These are phyloP conservation scores for Aureobasidium sp. DNA, from an alignment of 2,329 filamentous ascomycete species.

Conservation along the genomic window DNA sequence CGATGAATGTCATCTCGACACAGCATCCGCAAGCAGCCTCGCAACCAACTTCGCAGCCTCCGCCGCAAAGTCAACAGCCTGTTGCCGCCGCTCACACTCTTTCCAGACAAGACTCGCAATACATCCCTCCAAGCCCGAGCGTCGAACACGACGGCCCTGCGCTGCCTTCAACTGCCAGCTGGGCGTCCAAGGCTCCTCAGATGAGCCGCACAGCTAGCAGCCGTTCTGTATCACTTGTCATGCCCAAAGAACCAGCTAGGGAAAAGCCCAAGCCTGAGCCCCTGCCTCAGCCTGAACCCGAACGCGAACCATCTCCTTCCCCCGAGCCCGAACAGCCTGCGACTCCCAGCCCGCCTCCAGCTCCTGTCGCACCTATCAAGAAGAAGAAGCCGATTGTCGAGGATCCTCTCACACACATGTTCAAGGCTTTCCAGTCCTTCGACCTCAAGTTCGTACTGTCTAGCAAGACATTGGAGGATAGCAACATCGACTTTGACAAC, in stretches of 20 bases:
- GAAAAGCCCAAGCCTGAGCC: constrained; percentile 17
- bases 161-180: constrained; percentile 88
- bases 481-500: constrained; percentile 46
- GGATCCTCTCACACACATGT: constrained; percentile 28
- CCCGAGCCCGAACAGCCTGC: constrained; percentile 14
- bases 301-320: neutral
- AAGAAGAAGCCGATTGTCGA: constrained; percentile 7
- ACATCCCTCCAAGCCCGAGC: constrained; percentile 23
- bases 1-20: constrained; percentile 82
- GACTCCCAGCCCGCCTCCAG: neutral
- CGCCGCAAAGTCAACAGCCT: constrained; percentile 44
- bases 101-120: constrained; percentile 49
- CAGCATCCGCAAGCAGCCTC: constrained; percentile 50
- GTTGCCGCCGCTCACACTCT: constrained; percentile 53
- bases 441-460: constrained; percentile 52
- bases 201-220: constrained; percentile 20
- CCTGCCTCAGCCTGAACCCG: constrained; percentile 10
- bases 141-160: constrained; percentile 69
- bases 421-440: constrained; percentile 35
- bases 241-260: constrained; percentile 6
- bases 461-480: constrained; percentile 36
- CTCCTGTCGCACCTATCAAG: neutral
- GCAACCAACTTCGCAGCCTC: constrained; percentile 36
- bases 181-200: constrained; percentile 67
- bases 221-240: constrained; percentile 4